A percentile compares a stretch with the other conserved stretches of the same genome.
Evolutionary conservation across 202 grass and related monocot species (phyloP).

Genomic region (Schoenoplectus tabernaemontani): DNA sequence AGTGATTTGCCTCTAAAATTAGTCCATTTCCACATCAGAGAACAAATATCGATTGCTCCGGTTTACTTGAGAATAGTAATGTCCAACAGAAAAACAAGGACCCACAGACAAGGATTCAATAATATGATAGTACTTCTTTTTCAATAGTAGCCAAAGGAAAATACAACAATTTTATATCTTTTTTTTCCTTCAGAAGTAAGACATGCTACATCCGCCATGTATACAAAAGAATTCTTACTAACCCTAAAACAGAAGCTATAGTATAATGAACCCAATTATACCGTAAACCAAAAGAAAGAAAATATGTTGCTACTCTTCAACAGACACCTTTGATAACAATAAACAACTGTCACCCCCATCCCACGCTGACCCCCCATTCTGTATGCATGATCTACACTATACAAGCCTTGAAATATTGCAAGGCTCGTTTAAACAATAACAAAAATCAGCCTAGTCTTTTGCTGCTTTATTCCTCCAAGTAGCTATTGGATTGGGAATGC

Average conservation of each 20-base stretch:
- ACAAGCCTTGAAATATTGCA: conserved; percentile 21
- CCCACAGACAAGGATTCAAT: background rate
- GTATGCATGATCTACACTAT: conserved; percentile 22
- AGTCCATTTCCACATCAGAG: conserved; percentile 3
- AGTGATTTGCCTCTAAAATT: background rate
- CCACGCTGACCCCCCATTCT: background rate
- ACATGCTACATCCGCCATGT: conserved; percentile 16
- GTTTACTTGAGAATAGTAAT: conserved; percentile 13
- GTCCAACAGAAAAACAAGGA: background rate
- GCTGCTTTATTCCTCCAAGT: conserved; percentile 37
- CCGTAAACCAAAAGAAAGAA: conserved; percentile 16
- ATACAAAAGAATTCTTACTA: conserved; percentile 32
- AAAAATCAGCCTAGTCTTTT: conserved; percentile 31
- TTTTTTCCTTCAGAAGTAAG: background rate
- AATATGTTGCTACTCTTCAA: conserved; percentile 8
- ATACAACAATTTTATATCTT: conserved; percentile 23
- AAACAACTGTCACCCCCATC: background rate
- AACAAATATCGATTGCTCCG: conserved; percentile 6
- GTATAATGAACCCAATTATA: conserved; percentile 7
- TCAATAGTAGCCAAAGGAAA: conserved; percentile 3
- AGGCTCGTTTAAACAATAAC: conserved; percentile 16
- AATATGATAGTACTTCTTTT: background rate
- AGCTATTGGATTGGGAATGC: conserved; percentile 21
- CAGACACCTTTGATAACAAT: background rate
- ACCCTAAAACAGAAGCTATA: conserved; percentile 12